Base-by-base conservation (phyloP, 495 filamentous ascomycete genomes). In the Annulohypoxylon nitens region DNA sequence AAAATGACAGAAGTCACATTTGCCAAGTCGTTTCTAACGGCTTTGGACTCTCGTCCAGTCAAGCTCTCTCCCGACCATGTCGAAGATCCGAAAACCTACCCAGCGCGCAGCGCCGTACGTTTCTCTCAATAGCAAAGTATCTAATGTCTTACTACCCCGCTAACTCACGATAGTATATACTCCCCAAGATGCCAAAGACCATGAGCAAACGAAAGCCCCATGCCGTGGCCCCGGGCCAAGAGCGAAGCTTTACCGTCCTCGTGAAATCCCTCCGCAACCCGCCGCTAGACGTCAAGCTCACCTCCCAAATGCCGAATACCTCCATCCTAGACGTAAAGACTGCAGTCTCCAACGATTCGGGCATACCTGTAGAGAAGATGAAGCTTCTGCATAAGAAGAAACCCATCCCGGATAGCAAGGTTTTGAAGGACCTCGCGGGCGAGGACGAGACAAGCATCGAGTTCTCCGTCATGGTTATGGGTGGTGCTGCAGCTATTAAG, bases 381-480 rank as follows among this genome's bases (percentile, higher is more conserved):
- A 93, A 94, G 81, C 79, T 99, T 0, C 82, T 99, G 60, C 88
- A 90, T 66, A 90, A 90, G 75, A 93, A 93, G 79, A 97, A 97
- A 81, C 94, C 94, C 0, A 88, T 92, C 0, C 71, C 85, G 0
- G 95, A 96, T 75, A 85, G 85, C 36, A 92, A 92, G 81, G 84
- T 87, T 7, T 71, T 94, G 1, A 82, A 81, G 60, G 91, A 92
- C 39, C 54, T 93, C 3, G 76, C 86, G 0, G 78, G 75, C 0
- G 82, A 81, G 4, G 82, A 70, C 2, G 76, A 88, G 5, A 86
- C 82, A 34, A 86, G 87, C 57, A 78, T 92, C 4, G 93, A 96
- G 83, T 88, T 98, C 61, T 88, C 87, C 0, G 86, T 97, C 33
- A 97, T 99, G 96, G 84, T 97, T 25, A 90, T 98, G 74, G 93